Conservation (phyloP, 1,284 basidiomycete genomes). For the Dichomitus squalens region DNA sequence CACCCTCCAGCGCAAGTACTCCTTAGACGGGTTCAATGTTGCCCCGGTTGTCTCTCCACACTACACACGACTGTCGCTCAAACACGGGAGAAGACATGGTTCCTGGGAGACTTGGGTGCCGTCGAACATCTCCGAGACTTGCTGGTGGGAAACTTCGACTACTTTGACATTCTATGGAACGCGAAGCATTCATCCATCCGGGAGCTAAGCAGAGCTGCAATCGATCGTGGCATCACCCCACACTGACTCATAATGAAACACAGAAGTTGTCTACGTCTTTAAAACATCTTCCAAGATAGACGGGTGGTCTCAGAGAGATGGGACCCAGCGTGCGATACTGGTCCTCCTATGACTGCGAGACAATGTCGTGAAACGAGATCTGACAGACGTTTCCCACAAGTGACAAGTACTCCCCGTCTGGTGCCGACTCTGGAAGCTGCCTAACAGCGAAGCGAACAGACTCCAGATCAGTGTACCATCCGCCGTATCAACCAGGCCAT, state of each 20-base stretch:
- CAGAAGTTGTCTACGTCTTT: too few species aligned
- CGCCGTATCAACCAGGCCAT: too few species aligned
- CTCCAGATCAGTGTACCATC: too few species aligned
- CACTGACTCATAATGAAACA: not conserved
- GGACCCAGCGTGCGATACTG: too few species aligned
- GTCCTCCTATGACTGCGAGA: too few species aligned
- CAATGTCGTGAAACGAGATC: too few species aligned
- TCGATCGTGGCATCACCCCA: not conserved
- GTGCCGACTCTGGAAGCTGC: too few species aligned
- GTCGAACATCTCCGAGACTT: not conserved
- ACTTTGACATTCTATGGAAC: not conserved
- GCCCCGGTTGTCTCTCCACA: not conserved
- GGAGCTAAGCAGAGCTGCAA: not conserved
- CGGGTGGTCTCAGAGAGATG: too few species aligned
- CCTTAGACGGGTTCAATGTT: not conserved
- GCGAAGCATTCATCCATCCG: not conserved
- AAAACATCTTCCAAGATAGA: too few species aligned
- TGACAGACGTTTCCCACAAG: too few species aligned
- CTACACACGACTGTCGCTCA: not conserved
- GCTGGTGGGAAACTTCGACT: not conserved
- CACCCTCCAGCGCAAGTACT: not conserved
- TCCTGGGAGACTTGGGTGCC: not conserved
- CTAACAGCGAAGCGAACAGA: too few species aligned
- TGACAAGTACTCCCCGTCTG: too few species aligned
- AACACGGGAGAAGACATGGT: not conserved